Evolutionary conservation across 1,284 basidiomycete species (phyloP), one percentile per base, ranked within the genome.

Genomic region (Cryptococcus neoformans): DNA sequence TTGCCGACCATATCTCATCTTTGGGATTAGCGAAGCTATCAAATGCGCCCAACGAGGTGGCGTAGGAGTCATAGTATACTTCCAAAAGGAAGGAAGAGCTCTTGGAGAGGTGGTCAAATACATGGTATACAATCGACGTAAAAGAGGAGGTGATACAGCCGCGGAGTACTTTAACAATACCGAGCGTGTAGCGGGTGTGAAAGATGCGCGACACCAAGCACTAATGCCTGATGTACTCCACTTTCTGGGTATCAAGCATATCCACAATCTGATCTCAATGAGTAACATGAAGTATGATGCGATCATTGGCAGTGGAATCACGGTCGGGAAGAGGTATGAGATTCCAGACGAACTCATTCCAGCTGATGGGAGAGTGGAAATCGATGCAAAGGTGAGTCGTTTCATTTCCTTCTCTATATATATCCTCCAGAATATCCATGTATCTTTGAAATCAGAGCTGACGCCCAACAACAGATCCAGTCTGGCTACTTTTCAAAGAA

Each of bases 141-240:
- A 98, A 79, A 86, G 94, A 42, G 91, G 89, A 2, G 92, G 90
- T 5, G 94, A 98, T 79, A 86, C 85, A 1, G 94, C 95, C 0
- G 87, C 91, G 72, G 87, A 88, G 71, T 98, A 98, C 81, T 97
- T 98, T 81, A 88, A 90, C 75, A 86, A 88, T 14, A 98, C 95
- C 0, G 92, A 93, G 75, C 80, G 90, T 65, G 89, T 97, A 59
- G 94, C 93, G 0, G 94, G 94, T 7, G 92, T 96, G 53, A 95
- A 95, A 79, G 93, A 95, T 72, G 92, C 93, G 87, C 84, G 92
- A 21, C 93, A 94, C 85, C 92, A 95, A 74, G 90, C 88, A 1
- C 81, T 97, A 58, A 96, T 97, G 93, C 94, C 94, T 2, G 94
- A 98, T 73, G 87, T 96, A 2, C 80, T 98, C 50, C 90, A 92